These are phyloP conservation scores for Theobroma cacao DNA, from an alignment of 345 rosid genomes.

Conservation along the genomic window DNA sequence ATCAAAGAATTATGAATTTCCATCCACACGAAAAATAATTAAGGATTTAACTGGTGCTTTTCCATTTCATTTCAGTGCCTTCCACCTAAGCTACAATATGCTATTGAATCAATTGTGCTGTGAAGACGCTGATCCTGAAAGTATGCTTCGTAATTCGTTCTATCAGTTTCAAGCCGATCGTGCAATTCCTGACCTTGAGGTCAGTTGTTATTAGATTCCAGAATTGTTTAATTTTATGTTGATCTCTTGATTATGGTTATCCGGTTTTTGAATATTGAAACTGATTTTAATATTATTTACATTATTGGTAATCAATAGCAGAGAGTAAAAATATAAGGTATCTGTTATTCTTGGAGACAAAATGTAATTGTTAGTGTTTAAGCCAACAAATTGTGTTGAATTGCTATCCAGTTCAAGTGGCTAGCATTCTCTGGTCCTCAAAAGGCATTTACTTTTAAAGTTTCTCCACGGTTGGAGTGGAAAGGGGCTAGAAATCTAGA, in stretches of 20 bases:
- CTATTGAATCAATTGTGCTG: slow-evolving; percentile 90
- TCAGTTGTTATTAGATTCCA: slow-evolving; percentile 26
- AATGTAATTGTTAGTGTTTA: not conserved
- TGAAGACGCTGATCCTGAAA: slow-evolving; percentile 98
- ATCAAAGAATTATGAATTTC: not conserved
- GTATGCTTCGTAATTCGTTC: slow-evolving; percentile 91
- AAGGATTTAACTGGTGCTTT: slow-evolving; percentile 9
- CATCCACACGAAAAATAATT: not conserved
- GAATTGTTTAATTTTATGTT: not conserved
- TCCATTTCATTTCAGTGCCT: slow-evolving; percentile 59
- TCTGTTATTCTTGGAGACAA: not conserved
- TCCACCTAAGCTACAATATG: slow-evolving; percentile 98
- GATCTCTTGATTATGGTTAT: not conserved
- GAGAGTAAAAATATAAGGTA: not conserved
- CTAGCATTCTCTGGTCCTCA: not conserved
- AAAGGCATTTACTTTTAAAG: not conserved
- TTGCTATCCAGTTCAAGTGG: not conserved
- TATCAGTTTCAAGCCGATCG: slow-evolving; percentile 98
- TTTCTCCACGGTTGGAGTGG: not conserved
- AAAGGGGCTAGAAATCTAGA: not conserved
- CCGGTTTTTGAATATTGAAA: not conserved
- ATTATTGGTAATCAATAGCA: not conserved
- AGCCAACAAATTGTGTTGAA: not conserved
- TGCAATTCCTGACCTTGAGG: slow-evolving; percentile 91
- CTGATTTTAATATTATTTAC: not conserved